Base-by-base conservation (phyloP, 257 asterid species). In the Prunella vulgaris region DNA sequence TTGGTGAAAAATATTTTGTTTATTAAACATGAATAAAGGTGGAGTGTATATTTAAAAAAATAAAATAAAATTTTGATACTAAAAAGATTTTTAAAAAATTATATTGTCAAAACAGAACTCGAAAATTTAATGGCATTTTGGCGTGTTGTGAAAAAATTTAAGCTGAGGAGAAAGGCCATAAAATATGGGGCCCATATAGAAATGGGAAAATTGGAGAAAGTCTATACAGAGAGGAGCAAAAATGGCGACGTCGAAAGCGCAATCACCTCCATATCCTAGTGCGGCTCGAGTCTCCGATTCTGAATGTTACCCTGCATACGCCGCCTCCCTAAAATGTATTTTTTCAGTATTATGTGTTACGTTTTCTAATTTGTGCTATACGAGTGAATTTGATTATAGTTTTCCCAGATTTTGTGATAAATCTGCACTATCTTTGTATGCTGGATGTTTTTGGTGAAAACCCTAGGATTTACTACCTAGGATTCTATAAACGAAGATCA, bases 241-340 rank as follows among this genome's bases (percentile, higher is more conserved):
- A 27, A 89, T 87, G 96, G 84, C 91, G 72, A 76, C 90, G 14
- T 54, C 89, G 35, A 82, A 81, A 60, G 65, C 73, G 10, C 95
- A 78, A 71, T 56, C 93, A 18, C 70, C 87, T 72, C 77, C 88
- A 7, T 89, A 85, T 69, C 87, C 90, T 5, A 86, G 97, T 71
- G 84, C 95, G 27, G 89, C 96, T 38, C 83, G 88, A 71, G 67
- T 92, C 57, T 54, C 97, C 65, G 96, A 92, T 76, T 92, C 97
- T 17, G 85, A 79, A 5, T 92, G 98, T 74, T 92, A 83, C 58
- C 81, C 89, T 61, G 87, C 90, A 24, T 93, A 93, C 78, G 70
- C 93, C n/a, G 93, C 95, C 74, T 93, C 98, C 72, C 96, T 93
- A 42, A 93, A 90, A 72, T 93, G 97, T 93, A 84, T 68, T 27